Evolutionary conservation across 2,329 filamentous ascomycete genomes (phyloP).

Genomic region (Beauveria rudraprayagi): DNA sequence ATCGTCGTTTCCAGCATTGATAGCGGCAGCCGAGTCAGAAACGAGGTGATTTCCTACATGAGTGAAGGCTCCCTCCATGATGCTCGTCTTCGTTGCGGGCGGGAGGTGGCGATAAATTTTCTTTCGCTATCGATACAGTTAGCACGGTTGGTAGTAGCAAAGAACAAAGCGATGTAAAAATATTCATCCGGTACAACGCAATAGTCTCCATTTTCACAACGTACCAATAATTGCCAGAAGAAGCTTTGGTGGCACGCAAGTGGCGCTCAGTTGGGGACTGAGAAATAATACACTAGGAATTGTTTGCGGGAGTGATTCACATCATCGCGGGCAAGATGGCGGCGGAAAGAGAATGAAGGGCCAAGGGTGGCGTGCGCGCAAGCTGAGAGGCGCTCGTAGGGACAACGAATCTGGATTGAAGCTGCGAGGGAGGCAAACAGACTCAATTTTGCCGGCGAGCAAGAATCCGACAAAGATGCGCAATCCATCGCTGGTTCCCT

Average conservation of each 20-base stretch:
- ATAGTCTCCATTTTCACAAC: background rate
- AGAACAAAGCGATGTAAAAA: background rate
- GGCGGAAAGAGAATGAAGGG: background rate
- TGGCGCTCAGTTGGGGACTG: slow-evolving; percentile 1
- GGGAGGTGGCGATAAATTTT: slow-evolving; percentile 1
- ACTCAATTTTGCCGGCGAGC: background rate
- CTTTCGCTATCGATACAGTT: background rate
- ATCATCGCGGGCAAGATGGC: slow-evolving; percentile 13
- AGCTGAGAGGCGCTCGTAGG: background rate
- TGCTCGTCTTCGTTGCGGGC: slow-evolving; percentile 15
- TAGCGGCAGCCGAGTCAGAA: slow-evolving; percentile 74
- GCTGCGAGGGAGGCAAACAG: background rate
- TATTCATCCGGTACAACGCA: background rate
- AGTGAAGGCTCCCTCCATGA: slow-evolving; percentile 82
- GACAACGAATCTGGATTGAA: background rate
- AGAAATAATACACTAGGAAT: slow-evolving; percentile 5
- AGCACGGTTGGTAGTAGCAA: background rate
- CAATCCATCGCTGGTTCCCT: slow-evolving; percentile 14
- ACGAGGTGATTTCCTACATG: slow-evolving; percentile 81
- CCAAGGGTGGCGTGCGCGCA: background rate
- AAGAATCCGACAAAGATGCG: background rate
- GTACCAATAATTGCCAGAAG: background rate
- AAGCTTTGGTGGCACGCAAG: background rate
- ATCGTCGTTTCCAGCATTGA: slow-evolving; percentile 78
- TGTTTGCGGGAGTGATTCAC: slow-evolving; percentile 11